phyloP scores from a whole-genome alignment of 441 rosid genomes.

The Populus tomentosa region DNA sequence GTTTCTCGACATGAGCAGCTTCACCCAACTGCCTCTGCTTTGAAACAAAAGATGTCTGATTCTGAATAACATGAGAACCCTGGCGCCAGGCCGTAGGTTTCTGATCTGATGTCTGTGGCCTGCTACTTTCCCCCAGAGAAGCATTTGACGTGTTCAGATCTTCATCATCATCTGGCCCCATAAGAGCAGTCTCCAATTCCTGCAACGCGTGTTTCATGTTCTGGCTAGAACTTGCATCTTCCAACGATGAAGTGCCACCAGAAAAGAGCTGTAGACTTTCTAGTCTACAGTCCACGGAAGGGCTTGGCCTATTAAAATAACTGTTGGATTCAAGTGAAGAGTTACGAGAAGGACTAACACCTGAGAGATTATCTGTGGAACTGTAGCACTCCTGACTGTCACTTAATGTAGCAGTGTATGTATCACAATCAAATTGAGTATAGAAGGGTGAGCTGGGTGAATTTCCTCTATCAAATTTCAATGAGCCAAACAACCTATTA shows the following conservation, averaged over 20 bases:
- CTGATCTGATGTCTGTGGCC: constrained; percentile 28
- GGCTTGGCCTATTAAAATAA: constrained; percentile 30
- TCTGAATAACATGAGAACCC: constrained; percentile 27
- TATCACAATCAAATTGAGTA: constrained; percentile 35
- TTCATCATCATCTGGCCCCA: constrained; percentile 43
- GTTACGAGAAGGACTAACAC: constrained; percentile 1
- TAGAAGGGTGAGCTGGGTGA: constrained; percentile 47
- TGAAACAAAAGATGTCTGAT: constrained; percentile 26
- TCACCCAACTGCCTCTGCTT: constrained; percentile 27
- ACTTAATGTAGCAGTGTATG: constrained; percentile 27
- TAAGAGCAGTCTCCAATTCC: constrained; percentile 49
- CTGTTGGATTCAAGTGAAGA: constrained; percentile 24
- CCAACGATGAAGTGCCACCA: constrained; percentile 23
- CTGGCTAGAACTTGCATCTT: constrained; percentile 30
- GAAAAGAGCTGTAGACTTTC: constrained; percentile 19
- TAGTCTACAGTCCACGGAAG: constrained; percentile 17
- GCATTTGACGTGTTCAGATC: constrained; percentile 19
- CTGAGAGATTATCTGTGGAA: constrained; percentile 42
- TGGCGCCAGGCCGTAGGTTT: constrained; percentile 28
- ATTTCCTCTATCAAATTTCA: constrained; percentile 31
- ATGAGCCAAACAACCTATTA: constrained; percentile 31
- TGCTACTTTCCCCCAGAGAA: constrained; percentile 21
- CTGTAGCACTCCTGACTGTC: constrained; percentile 51
- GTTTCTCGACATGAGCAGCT: constrained; percentile 31
- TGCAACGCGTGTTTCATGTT: constrained; percentile 35